Percentiles rank a stretch among this genome's conserved stretches.
Conservation (phyloP, 2,329 filamentous ascomycete species). For the Neofusicoccum cordaticola region DNA sequence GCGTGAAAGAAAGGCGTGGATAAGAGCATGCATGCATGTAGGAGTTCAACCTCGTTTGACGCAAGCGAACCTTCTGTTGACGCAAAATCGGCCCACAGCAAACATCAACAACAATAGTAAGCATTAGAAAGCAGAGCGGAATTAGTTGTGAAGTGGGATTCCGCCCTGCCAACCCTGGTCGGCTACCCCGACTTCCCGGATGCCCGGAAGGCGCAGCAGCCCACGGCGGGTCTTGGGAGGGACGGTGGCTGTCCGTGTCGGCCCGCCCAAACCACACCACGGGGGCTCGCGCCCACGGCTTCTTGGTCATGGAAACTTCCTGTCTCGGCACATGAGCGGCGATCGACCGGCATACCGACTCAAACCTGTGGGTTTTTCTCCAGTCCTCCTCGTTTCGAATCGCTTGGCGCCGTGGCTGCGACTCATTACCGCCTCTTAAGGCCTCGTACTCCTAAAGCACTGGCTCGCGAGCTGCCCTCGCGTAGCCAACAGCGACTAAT, state of each 20-base stretch:
- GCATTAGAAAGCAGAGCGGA: background rate
- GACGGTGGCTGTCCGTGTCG: background rate
- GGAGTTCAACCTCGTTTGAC: background rate
- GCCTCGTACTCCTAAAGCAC: background rate
- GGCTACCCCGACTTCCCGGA: background rate
- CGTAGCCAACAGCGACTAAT: background rate
- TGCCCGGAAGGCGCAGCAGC: slow-evolving; percentile 1
- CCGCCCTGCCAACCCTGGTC: background rate
- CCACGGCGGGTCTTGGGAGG: background rate
- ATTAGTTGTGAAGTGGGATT: background rate
- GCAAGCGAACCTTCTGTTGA: background rate
- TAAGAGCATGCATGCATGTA: background rate
- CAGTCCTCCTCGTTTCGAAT: background rate
- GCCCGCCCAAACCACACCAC: background rate
- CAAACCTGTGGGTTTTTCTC: background rate
- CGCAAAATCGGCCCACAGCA: background rate
- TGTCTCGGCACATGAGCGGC: background rate
- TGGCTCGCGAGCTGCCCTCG: background rate
- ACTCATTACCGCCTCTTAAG: background rate
- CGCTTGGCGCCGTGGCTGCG: background rate
- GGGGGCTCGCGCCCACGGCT: background rate
- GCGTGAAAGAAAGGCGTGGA: no score
- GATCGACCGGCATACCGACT: background rate
- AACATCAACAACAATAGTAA: background rate
- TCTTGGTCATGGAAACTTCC: background rate